These are phyloP conservation scores for Helianthus annuus DNA, from an alignment of 129 eudicot genomes.

Conservation along the genomic window HanXRQr2.0-SUNRISE NC_035439.2:91213869-91214368, in stretches of 20 bases:
- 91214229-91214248: not conserved
- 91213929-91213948: no score
- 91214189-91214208: not conserved
- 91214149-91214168: constrained; percentile 6
- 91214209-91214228: not conserved
- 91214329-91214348: constrained; percentile 78
- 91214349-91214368: constrained; percentile 86
- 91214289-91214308: not conserved
- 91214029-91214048: not conserved
- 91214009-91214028: not conserved
- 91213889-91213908: no score
- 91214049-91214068: not conserved
- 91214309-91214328: constrained; percentile 78
- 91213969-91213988: no score
- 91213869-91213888: no score
- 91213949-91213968: no score
- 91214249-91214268: constrained; percentile 17
- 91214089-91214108: constrained; percentile 17
- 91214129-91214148: constrained; percentile 24
- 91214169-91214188: not conserved
- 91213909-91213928: no score
- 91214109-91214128: constrained; percentile 33
- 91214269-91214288: constrained; percentile 22
- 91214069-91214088: constrained; percentile 10
- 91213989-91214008: not conserved